Base-by-base conservation (phyloP, 1,284 basidiomycete genomes). In the Fistulinella cinereoalba region DNA sequence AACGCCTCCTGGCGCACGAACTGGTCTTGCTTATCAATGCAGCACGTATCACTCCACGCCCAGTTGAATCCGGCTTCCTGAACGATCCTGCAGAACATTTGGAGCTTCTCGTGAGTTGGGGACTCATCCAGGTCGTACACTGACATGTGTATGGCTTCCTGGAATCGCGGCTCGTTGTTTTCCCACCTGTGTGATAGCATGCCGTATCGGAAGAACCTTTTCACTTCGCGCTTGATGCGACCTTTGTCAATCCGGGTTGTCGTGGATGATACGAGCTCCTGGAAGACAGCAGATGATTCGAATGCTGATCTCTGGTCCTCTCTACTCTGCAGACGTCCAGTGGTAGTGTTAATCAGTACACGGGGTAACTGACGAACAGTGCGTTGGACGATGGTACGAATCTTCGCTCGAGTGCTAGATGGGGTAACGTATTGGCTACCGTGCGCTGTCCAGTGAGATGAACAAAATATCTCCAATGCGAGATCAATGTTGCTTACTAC, bases 151-250 rank as follows among this genome's bases (percentile, higher is more conserved):
- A 29, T 15, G 25, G 49, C 25, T 2, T 42, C 11, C 1, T 49
- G 36, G 25, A 38, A 38, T 1, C 23, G 29, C 0, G 46, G 46
- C 28, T 49, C 36, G 1, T 10, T n/a, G 4, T 15, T 13, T 6
- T 43, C 47, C 46, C 48, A 49, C 13, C n/a, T 50, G 15, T 50
- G 47, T 2, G 48, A 50, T 5, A 50, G 31, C 21, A 22, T 50
- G 13, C 12, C 36, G 4, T 44, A 49, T 34, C 32, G 25, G 23
- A 31, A 48, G n/a, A 31, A 48, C 12, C 25, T 19, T 13, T 31
- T 6, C 2, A 50, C 48, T 2, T 7, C 15, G 7, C 18, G n/a
- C 1, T 4, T 21, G 21, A 50, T 37, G 6, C 23, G 40, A 24
- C 6, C 4, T 1, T 16, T 2, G 16, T 37, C 15, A 15, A 37